Percentiles rank a stretch among this genome's conserved stretches.
These are phyloP conservation scores for Epichloe typhina DNA, from an alignment of 2,329 filamentous ascomycete species.

Conservation along the genomic window DNA sequence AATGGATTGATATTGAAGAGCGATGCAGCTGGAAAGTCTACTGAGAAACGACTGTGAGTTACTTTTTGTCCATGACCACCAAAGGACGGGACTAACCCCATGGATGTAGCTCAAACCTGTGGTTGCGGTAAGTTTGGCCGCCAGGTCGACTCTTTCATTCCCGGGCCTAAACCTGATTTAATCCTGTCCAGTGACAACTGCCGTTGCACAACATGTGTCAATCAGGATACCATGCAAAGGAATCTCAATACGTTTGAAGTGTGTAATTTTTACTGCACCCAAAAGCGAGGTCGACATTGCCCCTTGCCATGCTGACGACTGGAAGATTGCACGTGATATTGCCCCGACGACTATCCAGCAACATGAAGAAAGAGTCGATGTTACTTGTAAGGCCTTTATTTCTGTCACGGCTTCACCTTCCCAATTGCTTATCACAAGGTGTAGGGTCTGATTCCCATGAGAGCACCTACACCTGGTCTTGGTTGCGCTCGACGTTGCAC, in stretches of 20 bases:
- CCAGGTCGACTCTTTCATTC: neutral
- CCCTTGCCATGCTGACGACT: neutral
- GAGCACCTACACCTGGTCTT: conserved; percentile 53
- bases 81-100: neutral
- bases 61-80: too few species aligned
- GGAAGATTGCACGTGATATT: conserved; percentile 20
- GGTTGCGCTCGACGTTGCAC: conserved; percentile 14
- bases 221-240: conserved; percentile 28
- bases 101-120: conserved; percentile 8
- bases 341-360: conserved; percentile 15
- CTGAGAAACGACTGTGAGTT: conserved; percentile 5
- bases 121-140: conserved; percentile 11
- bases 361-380: conserved; percentile 17
- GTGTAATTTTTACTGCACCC: neutral
- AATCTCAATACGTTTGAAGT: conserved; percentile 29
- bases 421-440: neutral
- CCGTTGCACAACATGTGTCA: conserved; percentile 27
- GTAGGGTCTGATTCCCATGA: conserved; percentile 58
- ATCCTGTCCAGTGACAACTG: conserved; percentile 25
- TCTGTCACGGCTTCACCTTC: too few species aligned
- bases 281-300: neutral
- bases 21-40: neutral
- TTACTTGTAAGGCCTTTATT: conserved; percentile 18
- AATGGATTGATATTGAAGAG: conserved; percentile 6
- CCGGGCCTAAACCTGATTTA: neutral